Conservation (phyloP, 306 rosid genomes). For the Ormosia semicastrata region DNA sequence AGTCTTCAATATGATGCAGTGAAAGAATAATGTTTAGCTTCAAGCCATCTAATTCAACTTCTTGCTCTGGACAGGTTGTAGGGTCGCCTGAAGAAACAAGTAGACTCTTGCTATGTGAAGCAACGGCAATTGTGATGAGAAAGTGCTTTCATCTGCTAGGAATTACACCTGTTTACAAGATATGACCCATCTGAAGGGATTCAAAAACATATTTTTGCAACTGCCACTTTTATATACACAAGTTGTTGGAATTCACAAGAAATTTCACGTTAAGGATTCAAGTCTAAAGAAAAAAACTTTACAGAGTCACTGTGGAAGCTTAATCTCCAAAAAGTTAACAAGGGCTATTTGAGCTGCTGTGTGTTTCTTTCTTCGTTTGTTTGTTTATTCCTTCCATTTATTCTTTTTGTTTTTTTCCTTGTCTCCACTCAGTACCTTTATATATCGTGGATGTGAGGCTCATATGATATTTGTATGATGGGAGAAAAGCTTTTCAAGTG, state of each 20-base stretch:
- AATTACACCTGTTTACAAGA: slow-evolving; percentile 83
- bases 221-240: not conserved
- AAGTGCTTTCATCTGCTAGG: slow-evolving; percentile 90
- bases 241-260: not conserved
- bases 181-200: slow-evolving; percentile 35
- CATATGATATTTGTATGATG: not conserved
- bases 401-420: not conserved
- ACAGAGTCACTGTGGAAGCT: not conserved
- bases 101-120: slow-evolving; percentile 93
- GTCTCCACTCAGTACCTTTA: not conserved
- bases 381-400: not conserved
- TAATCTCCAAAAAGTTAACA: not conserved
- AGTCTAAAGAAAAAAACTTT: not conserved
- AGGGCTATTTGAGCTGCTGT: not conserved
- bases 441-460: not conserved
- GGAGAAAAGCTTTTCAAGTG: not conserved
- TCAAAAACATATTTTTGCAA: slow-evolving; percentile 11
- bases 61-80: slow-evolving; percentile 56
- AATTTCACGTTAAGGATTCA: not conserved
- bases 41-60: slow-evolving; percentile 4
- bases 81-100: slow-evolving; percentile 85
- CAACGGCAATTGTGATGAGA: slow-evolving; percentile 86
- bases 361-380: not conserved
- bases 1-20: not conserved
- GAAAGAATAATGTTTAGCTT: slow-evolving; percentile 13